Evolutionary conservation across 768 basidiomycete genomes (phyloP), one percentile per base, ranked within the genome.

Genomic region (Trametes sanguinea): DNA sequence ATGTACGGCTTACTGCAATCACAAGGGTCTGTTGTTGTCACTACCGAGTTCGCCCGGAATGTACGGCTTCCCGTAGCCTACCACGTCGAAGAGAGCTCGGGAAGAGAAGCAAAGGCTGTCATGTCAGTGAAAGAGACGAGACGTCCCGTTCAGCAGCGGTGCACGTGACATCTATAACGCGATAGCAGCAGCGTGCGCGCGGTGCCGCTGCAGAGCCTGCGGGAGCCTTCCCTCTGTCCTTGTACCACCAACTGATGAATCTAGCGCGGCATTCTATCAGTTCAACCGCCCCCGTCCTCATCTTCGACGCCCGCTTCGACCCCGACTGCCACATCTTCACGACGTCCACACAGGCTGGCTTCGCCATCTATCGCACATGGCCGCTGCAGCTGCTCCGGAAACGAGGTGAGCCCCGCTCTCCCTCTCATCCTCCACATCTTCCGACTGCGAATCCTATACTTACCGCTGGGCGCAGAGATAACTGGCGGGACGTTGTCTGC

Each of bases 211-310:
- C 57, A 46, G 22, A 22, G 53, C 44, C 44, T 50, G 16, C 32
- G 27, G 35, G 48, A 47, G 37, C 47, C 13, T 53, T 22, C 48
- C 30, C 52, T 57, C 62, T 48, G 44, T 63, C 61, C 51, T 51
- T 56, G 62, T 69, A 63, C 61, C 50, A 57, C 59, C 35, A 65
- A 47, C 76, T 77, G 77, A 94, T 94, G 92, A 92, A 94, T 81
- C 80, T 94, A 71, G 91, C 87, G 68, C 86, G 92, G 70, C 89
- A 92, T 73, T 86, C 88, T 40, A 92, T 94, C 77, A 85, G 88
- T 63, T 77, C 91, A 27, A 88, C 90, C 42, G 81, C 77, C 60
- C 91, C 91, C 2, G 81, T 91, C 57, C 84, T 87, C 68, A 84
- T 94, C 68, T 80, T 88, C 62, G 87, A 94, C 76, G 85, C 86